Conservation (phyloP, 192 early-diverging fungal species). For the Spizellomyces punctatus region DNA sequence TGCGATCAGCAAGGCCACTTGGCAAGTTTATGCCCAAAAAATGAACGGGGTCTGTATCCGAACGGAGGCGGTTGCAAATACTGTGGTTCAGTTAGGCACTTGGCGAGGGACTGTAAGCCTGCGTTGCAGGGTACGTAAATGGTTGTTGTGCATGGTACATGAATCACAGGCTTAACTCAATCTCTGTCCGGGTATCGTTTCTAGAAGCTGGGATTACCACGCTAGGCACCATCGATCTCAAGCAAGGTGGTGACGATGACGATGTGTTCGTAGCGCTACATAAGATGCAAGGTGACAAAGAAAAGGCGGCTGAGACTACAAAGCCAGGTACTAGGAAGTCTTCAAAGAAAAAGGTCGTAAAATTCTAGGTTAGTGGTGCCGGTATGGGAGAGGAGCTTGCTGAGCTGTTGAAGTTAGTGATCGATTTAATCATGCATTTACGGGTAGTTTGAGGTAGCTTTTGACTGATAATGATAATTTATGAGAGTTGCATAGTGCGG, state of each 20-base stretch:
- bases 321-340: not conserved
- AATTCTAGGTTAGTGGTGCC: slow-evolving; percentile 1
- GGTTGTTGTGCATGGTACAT: not conserved
- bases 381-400: no score
- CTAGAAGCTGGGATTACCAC: slow-evolving; percentile 45
- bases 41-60: slow-evolving; percentile 86
- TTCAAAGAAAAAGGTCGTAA: slow-evolving; percentile 2
- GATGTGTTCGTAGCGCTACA: slow-evolving; percentile 79
- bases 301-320: not conserved
- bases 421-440: no score
- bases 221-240: slow-evolving; percentile 76
- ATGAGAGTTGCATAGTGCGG: no score
- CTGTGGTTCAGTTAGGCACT: slow-evolving; percentile 85
- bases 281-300: slow-evolving; percentile 51
- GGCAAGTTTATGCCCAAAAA: slow-evolving; percentile 79
- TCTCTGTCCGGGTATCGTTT: not conserved
- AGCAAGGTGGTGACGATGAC: slow-evolving; percentile 95
- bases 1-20: slow-evolving; percentile 86
- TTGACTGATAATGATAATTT: no score
- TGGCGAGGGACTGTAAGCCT: slow-evolving; percentile 79
- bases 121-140: slow-evolving; percentile 51
- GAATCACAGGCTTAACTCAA: not conserved
- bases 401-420: no score
- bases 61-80: slow-evolving; percentile 89
- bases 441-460: no score